Conservation (phyloP, 495 filamentous ascomycete genomes). For the Patellaria atrata region DNA sequence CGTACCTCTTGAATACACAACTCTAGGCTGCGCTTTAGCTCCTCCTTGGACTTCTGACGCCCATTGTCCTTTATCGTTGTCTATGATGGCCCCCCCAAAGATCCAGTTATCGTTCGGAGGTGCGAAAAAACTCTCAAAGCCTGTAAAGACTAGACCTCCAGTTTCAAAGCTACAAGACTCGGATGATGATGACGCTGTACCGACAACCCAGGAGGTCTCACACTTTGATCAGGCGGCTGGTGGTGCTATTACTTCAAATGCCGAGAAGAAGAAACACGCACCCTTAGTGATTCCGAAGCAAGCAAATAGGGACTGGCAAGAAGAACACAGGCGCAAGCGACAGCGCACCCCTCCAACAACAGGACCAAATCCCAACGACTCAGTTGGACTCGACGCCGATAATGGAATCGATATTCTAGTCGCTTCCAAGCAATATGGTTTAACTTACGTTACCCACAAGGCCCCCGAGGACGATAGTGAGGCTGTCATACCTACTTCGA, state of each 20-base stretch:
- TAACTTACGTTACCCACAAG: conserved; percentile 9
- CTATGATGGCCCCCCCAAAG: too few species aligned
- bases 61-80: too few species aligned
- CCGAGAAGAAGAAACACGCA: conserved; percentile 1
- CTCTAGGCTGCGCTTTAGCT: too few species aligned
- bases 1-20: too few species aligned
- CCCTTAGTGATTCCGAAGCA: conserved; percentile 7
- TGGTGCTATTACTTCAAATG: conserved; percentile 10
- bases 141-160: too few species aligned
- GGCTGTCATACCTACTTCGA: too few species aligned
- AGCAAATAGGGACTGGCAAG: conserved; percentile 15
- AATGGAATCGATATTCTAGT: conserved; percentile 1
- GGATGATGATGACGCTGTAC: conserved; percentile 12
- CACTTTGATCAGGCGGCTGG: conserved; percentile 9
- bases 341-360: neutral
- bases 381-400: neutral
- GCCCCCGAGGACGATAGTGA: neutral
- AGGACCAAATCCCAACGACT: neutral
- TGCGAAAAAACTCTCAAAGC: too few species aligned
- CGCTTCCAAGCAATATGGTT: conserved; percentile 3
- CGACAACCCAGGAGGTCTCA: conserved; percentile 6
- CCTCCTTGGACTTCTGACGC: too few species aligned
- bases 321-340: conserved; percentile 2
- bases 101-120: too few species aligned
- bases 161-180: conserved; percentile 9